A percentile compares a stretch with the other conserved stretches of the same genome.
Conservation (phyloP, 148 eudicot species). For the Pouteria glomerata region DNA sequence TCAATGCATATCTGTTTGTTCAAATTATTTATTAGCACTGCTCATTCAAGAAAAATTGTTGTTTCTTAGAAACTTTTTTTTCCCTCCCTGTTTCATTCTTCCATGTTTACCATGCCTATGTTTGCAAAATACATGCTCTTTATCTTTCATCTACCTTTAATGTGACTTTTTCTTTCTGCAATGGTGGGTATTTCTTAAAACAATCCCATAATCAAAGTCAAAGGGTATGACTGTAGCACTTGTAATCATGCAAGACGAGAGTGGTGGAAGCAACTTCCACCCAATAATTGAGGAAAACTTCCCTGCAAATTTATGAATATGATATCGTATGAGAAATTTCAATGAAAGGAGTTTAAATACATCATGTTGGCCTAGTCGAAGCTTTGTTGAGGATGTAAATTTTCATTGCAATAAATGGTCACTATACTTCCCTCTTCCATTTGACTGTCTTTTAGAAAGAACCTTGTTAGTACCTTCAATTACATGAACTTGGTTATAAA, state of each 20-base stretch:
- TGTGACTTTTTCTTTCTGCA: constrained; percentile 15
- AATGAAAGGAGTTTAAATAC: background rate
- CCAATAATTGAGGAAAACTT: background rate
- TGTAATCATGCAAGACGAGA: no score
- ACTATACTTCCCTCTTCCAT: background rate
- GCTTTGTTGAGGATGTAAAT: background rate
- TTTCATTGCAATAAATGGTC: background rate
- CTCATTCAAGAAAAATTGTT: background rate
- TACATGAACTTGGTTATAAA: background rate
- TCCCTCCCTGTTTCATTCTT: no score
- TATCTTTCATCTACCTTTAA: background rate
- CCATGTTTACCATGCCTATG: background rate
- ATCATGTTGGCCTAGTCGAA: background rate
- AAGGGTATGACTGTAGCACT: no score
- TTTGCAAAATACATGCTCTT: no score
- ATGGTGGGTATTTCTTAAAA: background rate
- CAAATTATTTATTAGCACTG: background rate
- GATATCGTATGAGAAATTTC: background rate
- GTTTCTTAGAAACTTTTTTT: no score
- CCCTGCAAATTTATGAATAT: background rate
- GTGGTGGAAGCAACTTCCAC: background rate
- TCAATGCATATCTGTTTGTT: background rate
- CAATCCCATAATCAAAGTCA: no score
- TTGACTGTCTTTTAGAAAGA: background rate
- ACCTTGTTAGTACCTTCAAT: background rate